Base-by-base conservation (phyloP, 306 rosid species). In the Astragalus membranaceus region DNA sequence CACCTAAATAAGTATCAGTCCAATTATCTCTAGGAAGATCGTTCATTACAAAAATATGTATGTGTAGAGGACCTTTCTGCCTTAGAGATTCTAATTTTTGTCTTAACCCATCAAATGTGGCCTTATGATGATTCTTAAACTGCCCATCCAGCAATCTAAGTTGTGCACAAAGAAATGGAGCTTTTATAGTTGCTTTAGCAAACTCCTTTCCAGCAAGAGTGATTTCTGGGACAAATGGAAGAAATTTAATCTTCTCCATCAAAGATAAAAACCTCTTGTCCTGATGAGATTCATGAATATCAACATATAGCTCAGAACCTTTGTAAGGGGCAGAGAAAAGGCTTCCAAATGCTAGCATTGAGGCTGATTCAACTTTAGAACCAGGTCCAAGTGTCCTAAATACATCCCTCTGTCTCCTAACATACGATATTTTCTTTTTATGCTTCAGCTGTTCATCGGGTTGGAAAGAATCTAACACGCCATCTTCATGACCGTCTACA, bases 101-200 rank as follows among this genome's bases (percentile, higher is more conserved):
- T 57, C 73, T 80, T 54, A 93, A 73, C 20, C 83, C 86, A 10
- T 47, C 36, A 62, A 90, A 90, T 74, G 97, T 88, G 64, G 84
- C 85, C 78, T 90, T 84, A 78, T 80, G 72, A 58, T 93, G 98
- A 76, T 93, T 90, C 85, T 93, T 93, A 83, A 93, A 90, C 77
- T 88, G 97, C 49, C 98, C 98, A 55, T 93, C 97, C 68, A 90
- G 81, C 74, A 93, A 76, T 61, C 97, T 83, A 55, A 93, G 90
- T 74, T 90, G 98, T 5, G 96, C 92, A 73, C 97, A 93, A 56
- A 93, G 88, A 63, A 82, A 93, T 26, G 87, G 90, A 80, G 87
- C 85, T 41, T 73, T 74, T 69, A 90, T 88, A 68, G 74, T 85
- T 39, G 69, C 75, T 23, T 63, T 74, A 53, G 76, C 82, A 64